Evolutionary conservation across 2,329 filamentous ascomycete genomes (phyloP), one percentile per base, ranked within the genome.

Genomic region (Dryadomyces quercus-mongolicae): DNA sequence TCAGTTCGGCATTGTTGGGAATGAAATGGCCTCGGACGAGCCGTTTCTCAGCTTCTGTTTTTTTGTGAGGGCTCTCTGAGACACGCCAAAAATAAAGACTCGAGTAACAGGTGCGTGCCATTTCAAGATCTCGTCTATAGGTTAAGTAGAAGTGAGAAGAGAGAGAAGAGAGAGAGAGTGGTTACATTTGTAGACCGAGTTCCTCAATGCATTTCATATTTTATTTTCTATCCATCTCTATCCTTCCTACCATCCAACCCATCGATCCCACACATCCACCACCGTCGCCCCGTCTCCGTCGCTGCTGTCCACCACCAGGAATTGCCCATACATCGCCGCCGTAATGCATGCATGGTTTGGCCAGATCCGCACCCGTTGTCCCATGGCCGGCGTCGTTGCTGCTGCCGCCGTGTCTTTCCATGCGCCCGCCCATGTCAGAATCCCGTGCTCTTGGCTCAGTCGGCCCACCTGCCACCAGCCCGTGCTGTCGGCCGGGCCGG

Each of bases 281-380:
- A 88, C 74, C 61, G 79, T 75, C 56, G 83, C 74, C 60, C 80
- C 75, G 21, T 72, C 70, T 0, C 73, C 75, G 52, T 71, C 68
- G 16, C 66, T 68, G 31, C 79, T 81, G 66, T 92, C 86, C 2
- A 91, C 80, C 38, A 92, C 71, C 20, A 89, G 70, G 68, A 89
- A 93, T 75, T 81, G 88, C 1, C 77, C 81, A 68, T 84, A 87
- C 31, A 80, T 78, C 0, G 82, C 82, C 0, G 85, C 83, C 1
- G 86, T 79, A 60, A 92, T 84, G 65, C 88, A 93, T 40, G 86
- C 81, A 69, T 93, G 88, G 61, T 92, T 92, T 0, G 87, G 86
- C 81, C 84, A 91, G 8, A 92, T 70, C 55, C 81, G 73, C 25
- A 91, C 68, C 62, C 81, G 80, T 63, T 88, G 78, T 0, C 87